Evolutionary conservation across 345 rosid species (phyloP).

Genomic region (Lenwebbia sp.): DNA sequence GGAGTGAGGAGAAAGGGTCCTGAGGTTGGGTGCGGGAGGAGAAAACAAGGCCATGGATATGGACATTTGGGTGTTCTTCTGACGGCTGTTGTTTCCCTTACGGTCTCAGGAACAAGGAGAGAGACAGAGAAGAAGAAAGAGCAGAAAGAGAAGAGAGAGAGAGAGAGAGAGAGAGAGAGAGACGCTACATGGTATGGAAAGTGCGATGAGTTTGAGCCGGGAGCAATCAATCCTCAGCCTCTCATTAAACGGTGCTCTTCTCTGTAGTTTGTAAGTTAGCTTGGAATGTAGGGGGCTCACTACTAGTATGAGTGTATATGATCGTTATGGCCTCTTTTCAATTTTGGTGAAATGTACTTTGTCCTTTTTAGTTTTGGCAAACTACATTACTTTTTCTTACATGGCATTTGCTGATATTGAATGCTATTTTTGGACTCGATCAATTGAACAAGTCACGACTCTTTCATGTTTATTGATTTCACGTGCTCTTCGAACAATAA

Average conservation of each 20-base stretch:
- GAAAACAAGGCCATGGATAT: constrained; percentile 50
- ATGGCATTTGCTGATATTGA: not conserved
- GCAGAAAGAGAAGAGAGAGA: not conserved
- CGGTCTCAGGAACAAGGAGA: not conserved
- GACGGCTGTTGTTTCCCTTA: not conserved
- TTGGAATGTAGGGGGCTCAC: not conserved
- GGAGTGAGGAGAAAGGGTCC: constrained; percentile 17
- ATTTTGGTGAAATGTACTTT: not conserved
- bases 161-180: not conserved
- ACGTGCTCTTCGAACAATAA: not conserved
- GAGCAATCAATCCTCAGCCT: not conserved
- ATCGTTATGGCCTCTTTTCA: not conserved
- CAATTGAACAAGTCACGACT: too few species aligned
- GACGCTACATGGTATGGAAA: not conserved
- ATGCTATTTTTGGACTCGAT: not conserved
- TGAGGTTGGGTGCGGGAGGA: constrained; percentile 14
- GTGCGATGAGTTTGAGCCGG: not conserved
- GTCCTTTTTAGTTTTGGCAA: not conserved
- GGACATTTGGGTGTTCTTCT: constrained; percentile 18
- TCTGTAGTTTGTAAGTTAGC: not conserved
- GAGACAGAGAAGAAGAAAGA: not conserved
- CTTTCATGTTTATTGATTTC: not conserved
- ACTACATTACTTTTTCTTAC: not conserved
- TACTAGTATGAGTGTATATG: not conserved
- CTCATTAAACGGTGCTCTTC: not conserved